These are phyloP conservation scores for Tuber melanosporum DNA, from an alignment of 495 filamentous ascomycete genomes.

Conservation along the genomic window DNA sequence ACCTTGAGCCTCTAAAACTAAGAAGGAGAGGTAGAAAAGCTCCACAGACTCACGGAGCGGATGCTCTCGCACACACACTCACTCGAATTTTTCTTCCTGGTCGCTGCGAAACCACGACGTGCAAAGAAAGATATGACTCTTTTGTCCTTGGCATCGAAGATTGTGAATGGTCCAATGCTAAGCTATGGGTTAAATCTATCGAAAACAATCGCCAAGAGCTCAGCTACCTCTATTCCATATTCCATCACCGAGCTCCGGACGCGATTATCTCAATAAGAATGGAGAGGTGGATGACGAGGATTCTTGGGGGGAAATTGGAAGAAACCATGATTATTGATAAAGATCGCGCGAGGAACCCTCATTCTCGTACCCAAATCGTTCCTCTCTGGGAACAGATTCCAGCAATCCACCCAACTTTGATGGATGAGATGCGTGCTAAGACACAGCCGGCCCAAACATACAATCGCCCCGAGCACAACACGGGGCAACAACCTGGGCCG, in stretches of 20 bases:
- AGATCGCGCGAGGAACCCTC: not conserved
- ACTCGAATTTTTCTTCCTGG: constrained; percentile 23
- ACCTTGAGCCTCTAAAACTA: not conserved
- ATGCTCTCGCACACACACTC: constrained; percentile 14
- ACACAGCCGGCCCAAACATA: not conserved
- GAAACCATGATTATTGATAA: not conserved
- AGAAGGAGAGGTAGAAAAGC: not conserved
- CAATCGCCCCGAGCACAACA: not conserved
- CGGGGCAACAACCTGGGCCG: not conserved
- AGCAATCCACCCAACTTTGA: not conserved
- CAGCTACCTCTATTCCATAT: constrained; percentile 10
- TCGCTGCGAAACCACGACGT: constrained; percentile 23
- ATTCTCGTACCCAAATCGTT: not conserved
- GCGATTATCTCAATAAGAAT: constrained; percentile 23
- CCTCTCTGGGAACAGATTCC: not conserved
- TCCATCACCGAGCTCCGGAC: constrained; percentile 13
- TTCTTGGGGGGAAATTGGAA: constrained; percentile 18
- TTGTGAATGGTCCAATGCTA: constrained; percentile 11
- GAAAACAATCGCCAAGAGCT: constrained; percentile 16
- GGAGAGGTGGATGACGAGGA: constrained; percentile 22
- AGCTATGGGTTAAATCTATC: constrained; percentile 14
- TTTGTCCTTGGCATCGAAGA: constrained; percentile 7
- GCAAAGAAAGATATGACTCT: constrained; percentile 14
- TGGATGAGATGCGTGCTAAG: not conserved
- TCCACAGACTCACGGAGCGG: not conserved